phyloP scores from a whole-genome alignment of 805 yeast species.

The Metschnikowia dekortorum region DNA sequence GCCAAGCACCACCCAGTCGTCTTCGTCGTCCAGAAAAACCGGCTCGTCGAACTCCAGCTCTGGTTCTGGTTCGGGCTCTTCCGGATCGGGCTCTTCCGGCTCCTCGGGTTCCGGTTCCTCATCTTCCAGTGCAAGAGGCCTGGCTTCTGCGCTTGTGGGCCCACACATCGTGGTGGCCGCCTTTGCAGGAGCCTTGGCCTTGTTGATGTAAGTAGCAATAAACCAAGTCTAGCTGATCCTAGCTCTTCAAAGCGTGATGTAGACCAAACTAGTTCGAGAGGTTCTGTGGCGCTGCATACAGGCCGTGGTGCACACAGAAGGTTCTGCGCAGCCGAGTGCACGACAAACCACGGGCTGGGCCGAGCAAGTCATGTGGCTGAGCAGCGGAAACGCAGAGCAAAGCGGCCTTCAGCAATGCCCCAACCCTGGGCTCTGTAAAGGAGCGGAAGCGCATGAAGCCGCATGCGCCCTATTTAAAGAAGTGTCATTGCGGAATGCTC shows the following conservation, averaged over 20 bases:
- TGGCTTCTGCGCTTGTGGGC: slow-evolving; percentile 17
- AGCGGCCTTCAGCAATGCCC: no score
- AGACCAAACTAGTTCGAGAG: not conserved
- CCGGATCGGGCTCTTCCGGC: slow-evolving; percentile 6
- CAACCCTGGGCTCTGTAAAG: no score
- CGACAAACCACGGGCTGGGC: no score
- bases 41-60: slow-evolving; percentile 14
- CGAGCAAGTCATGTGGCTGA: no score
- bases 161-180: slow-evolving; percentile 21
- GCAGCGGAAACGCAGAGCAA: no score
- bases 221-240: slow-evolving; percentile 15
- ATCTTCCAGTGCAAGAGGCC: slow-evolving; percentile 15
- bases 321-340: no score
- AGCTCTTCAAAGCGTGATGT: not conserved
- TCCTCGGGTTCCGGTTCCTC: not conserved
- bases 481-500: no score
- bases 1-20: slow-evolving; percentile 22
- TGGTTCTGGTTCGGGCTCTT: slow-evolving; percentile 12
- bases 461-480: no score
- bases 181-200: slow-evolving; percentile 26
- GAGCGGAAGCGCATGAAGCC: no score
- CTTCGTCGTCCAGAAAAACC: slow-evolving; percentile 12
- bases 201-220: slow-evolving; percentile 10
- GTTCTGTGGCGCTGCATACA: not conserved
- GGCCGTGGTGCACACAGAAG: no score